These are phyloP conservation scores for Neurospora sublineolata DNA, from an alignment of 495 filamentous ascomycete species.

Conservation along the genomic window DNA sequence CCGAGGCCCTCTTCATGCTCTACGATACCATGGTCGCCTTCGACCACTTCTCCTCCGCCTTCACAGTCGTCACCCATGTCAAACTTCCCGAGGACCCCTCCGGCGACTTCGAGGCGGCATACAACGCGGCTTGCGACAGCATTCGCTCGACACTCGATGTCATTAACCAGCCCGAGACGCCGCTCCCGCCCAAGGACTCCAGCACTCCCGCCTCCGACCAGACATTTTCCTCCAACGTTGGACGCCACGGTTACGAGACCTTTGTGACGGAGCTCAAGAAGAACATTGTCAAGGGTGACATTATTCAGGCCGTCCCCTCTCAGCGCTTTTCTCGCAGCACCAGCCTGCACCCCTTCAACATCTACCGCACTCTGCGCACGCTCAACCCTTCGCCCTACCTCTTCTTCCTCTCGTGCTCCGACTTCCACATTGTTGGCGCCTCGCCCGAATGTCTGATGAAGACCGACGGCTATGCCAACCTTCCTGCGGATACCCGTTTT, in stretches of 20 bases:
- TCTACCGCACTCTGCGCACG: slow-evolving; percentile 89
- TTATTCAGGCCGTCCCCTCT: slow-evolving; percentile 94
- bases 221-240: slow-evolving; percentile 82
- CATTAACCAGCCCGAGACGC: slow-evolving; percentile 59
- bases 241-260: slow-evolving; percentile 70
- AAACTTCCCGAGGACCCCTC: slow-evolving; percentile 40
- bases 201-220: slow-evolving; percentile 55
- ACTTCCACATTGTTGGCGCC: slow-evolving; percentile 91
- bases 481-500: slow-evolving; percentile 18
- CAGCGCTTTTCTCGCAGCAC: slow-evolving; percentile 87
- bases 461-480: slow-evolving; percentile 42
- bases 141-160: slow-evolving; percentile 56
- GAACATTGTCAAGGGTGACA: slow-evolving; percentile 83
- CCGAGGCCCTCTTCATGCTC: slow-evolving; percentile 94
- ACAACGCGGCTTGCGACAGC: slow-evolving; percentile 49
- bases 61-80: slow-evolving; percentile 88
- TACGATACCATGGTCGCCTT: slow-evolving; percentile 93
- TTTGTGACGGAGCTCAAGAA: slow-evolving; percentile 74
- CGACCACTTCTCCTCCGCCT: slow-evolving; percentile 83
- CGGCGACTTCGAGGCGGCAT: slow-evolving; percentile 39
- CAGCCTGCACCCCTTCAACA: slow-evolving; percentile 88
- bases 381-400: slow-evolving; percentile 95
- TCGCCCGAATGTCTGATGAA: slow-evolving; percentile 91
- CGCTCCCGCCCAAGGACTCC: slow-evolving; percentile 63
- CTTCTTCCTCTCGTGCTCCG: slow-evolving; percentile 83